Conservation (phyloP, 768 basidiomycete genomes). For the Agrocybe pediades region DNA sequence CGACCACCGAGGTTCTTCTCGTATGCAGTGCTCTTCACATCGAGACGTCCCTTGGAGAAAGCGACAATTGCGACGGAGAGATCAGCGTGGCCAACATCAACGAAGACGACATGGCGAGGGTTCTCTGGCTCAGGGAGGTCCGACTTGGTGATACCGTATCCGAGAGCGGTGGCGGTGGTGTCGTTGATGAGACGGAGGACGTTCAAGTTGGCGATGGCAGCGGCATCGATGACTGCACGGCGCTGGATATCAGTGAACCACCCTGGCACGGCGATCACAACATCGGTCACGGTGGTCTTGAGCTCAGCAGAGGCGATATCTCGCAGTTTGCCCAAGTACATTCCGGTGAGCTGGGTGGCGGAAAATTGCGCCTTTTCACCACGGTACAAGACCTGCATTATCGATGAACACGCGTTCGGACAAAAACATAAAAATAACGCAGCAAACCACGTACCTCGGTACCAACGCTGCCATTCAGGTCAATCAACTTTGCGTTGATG, state of each 20-base stretch:
- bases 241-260: slow-evolving; percentile 97
- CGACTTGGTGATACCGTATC: slow-evolving; percentile 98
- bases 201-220: slow-evolving; percentile 86
- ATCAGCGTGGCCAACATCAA: slow-evolving; percentile 94
- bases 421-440: slow-evolving; percentile 1
- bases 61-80: slow-evolving; percentile 87
- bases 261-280: slow-evolving; percentile 94
- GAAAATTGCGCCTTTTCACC: slow-evolving; percentile 82
- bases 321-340: slow-evolving; percentile 88
- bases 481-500: slow-evolving; percentile 84
- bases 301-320: slow-evolving; percentile 87
- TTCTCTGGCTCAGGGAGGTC: slow-evolving; percentile 87
- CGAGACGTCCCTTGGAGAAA: slow-evolving; percentile 92
- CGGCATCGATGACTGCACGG: slow-evolving; percentile 87
- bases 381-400: slow-evolving; percentile 78
- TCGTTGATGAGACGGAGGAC: slow-evolving; percentile 96
- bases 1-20: slow-evolving; percentile 95
- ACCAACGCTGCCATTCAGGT: slow-evolving; percentile 82
- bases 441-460: slow-evolving; percentile 65
- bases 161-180: slow-evolving; percentile 92
- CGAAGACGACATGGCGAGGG: slow-evolving; percentile 87
- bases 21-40: slow-evolving; percentile 85
- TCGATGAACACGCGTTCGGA: slow-evolving; percentile 2
- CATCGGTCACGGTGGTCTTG: slow-evolving; percentile 83
- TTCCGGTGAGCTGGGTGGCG: slow-evolving; percentile 88